phyloP scores from a whole-genome alignment of 768 basidiomycete genomes.

The Boletus sp. region DNA sequence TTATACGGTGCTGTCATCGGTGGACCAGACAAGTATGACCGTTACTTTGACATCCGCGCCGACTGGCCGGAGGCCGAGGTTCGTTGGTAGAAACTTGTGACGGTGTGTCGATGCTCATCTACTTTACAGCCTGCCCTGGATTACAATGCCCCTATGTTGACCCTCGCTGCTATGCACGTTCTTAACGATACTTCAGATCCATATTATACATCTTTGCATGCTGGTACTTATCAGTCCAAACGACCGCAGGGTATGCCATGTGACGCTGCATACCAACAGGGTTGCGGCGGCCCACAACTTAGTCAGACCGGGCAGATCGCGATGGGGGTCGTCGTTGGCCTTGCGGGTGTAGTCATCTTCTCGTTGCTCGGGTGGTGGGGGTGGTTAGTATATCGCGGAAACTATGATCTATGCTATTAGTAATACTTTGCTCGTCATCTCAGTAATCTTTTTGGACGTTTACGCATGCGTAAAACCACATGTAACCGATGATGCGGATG shows the following conservation, averaged over 20 bases:
- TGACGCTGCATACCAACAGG: conserved; percentile 62
- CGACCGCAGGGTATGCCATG: conserved; percentile 73
- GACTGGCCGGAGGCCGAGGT: conserved; percentile 93
- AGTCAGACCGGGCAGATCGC: conserved; percentile 63
- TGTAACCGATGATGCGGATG: too few relatives aligned
- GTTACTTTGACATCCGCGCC: conserved; percentile 80
- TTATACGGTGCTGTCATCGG: conserved; percentile 89
- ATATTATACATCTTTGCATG: conserved; percentile 69
- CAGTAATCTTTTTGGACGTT: not conserved
- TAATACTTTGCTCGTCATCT: not conserved
- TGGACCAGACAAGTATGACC: conserved; percentile 75
- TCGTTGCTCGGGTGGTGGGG: conserved; percentile 40
- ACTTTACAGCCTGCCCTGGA: conserved; percentile 67
- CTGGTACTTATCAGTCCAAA: conserved; percentile 61
- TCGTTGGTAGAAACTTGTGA: conserved; percentile 3
- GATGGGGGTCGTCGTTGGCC: conserved; percentile 62
- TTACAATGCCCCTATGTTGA: conserved; percentile 88
- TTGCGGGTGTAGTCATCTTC: conserved; percentile 59
- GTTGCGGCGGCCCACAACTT: conserved; percentile 53
- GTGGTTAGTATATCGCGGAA: conserved; percentile 28
- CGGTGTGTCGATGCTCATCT: conserved; percentile 9
- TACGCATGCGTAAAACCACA: not conserved
- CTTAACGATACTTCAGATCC: conserved; percentile 69
- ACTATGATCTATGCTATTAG: conserved; percentile 25
- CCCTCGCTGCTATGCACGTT: conserved; percentile 77